phyloP scores from a whole-genome alignment of 768 basidiomycete species.

The Termitomyces sp. region DNA sequence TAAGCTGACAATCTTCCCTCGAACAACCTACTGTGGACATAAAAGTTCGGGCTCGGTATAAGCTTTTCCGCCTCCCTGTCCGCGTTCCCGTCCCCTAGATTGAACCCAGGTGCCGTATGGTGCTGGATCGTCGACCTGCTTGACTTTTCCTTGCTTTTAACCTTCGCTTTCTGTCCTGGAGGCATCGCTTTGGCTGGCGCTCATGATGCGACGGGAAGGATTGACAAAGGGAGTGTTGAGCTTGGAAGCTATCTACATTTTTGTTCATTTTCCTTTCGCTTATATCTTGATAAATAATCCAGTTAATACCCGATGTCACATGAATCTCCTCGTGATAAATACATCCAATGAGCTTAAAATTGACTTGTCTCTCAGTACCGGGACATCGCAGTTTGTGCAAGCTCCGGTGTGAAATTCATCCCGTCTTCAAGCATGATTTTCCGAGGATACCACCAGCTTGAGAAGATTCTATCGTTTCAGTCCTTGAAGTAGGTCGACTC shows the following conservation, averaged over 20 bases:
- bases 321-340: background rate
- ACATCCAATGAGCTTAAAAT: background rate
- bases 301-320: background rate
- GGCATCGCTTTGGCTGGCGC: conserved; percentile 70
- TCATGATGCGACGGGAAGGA: conserved; percentile 50
- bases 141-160: conserved; percentile 36
- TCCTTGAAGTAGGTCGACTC: background rate
- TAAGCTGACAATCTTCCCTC: conserved; percentile 15
- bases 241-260: conserved; percentile 33
- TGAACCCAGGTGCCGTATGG: conserved; percentile 33
- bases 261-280: background rate
- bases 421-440: background rate
- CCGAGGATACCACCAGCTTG: conserved; percentile 4
- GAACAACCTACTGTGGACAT: conserved; percentile 73
- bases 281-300: background rate
- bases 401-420: background rate
- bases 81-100: conserved; percentile 94
- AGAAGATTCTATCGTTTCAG: conserved; percentile 3
- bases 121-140: conserved; percentile 29
- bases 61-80: conserved; percentile 83
- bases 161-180: conserved; percentile 46
- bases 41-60: conserved; percentile 89
- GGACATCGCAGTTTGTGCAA: background rate
- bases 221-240: conserved; percentile 24
- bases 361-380: too few species aligned